Evolutionary conservation across 371 early-diverging fungal species (phyloP).

Genomic region (Coemansia sp.): DNA sequence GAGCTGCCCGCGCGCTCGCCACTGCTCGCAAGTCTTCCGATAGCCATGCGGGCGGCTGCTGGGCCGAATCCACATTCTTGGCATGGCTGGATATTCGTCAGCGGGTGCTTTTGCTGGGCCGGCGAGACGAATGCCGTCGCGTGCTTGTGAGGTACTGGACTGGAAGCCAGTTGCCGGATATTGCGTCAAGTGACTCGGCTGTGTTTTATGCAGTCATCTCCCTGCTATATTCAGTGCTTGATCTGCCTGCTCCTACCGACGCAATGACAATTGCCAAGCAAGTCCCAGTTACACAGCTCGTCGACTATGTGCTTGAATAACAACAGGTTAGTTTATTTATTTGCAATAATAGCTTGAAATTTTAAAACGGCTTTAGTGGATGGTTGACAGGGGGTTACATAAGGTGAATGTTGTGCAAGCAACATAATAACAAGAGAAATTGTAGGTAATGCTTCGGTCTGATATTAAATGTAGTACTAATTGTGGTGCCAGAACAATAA

Average conservation of each 20-base stretch:
- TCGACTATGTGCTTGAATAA: conserved; percentile 2
- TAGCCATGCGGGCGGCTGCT: neutral
- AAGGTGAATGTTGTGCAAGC: too few relatives aligned
- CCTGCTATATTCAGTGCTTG: conserved; percentile 15
- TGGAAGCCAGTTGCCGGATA: neutral
- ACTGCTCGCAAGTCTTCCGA: neutral
- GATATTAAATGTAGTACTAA: too few relatives aligned
- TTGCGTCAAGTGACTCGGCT: neutral
- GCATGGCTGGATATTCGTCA: conserved; percentile 26
- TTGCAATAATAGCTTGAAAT: too few relatives aligned
- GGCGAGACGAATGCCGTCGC: conserved; percentile 1
- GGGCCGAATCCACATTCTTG: conserved; percentile 25
- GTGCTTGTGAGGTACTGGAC: conserved; percentile 21
- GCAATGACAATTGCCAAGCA: conserved; percentile 18
- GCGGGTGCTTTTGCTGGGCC: conserved; percentile 6
- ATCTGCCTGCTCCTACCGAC: conserved; percentile 20
- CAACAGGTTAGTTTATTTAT: neutral
- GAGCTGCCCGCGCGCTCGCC: conserved; percentile 2
- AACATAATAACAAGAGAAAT: too few relatives aligned
- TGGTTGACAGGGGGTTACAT: too few relatives aligned
- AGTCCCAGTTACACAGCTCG: conserved; percentile 20
- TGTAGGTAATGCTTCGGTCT: too few relatives aligned
- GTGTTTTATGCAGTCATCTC: neutral
- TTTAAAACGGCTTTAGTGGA: too few relatives aligned
- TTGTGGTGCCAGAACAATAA: too few relatives aligned